Base-by-base conservation (phyloP, 768 basidiomycete genomes). In the Naganishia vishniacii region DNA sequence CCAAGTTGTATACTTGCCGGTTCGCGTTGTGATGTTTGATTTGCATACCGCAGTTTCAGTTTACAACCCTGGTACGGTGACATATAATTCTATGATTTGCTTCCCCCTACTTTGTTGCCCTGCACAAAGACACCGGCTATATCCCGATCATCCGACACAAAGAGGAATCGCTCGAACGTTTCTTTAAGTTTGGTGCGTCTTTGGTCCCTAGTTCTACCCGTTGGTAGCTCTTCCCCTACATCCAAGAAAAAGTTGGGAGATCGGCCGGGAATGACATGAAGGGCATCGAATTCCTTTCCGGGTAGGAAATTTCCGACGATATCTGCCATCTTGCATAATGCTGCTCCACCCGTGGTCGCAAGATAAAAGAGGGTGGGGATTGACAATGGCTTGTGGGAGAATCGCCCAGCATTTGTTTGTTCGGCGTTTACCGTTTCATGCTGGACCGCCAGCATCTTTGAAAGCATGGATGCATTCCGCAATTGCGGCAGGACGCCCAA, bases 221-320 rank as follows among this genome's bases (percentile, higher is more conserved):
- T 70, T 42, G 34, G 48, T n/a, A 51, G 59, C n/a, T 49, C 66
- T 11, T 58, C 64, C 15, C 63, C 63, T 6, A 64, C 46, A 45
- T 61, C 46, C 53, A 60, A 34, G 78, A 73, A 78, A 75, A 48
- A 65, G 62, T 61, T 62, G 64, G 65, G 66, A 71, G 68, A 64
- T 15, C 61, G 64, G 7, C 70, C 78, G 8, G 88, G 79, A 71
- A 80, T 83, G 25, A 94, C 84, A 3, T 89, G 67, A 8, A 97
- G 78, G 0, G 94, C 94, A 73, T 98, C 94, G 72, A 97, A 97
- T 67, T 84, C 85, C 79, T 91, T 94, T 2, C 90, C 91, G 2
- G 81, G 79, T 15, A 80, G 80, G 67, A 98, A 89, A 18, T 86
- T 87, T 7, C 94, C 94, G 16, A 88, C 81, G 42, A 80, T 81